Conservation (phyloP, 106 monocot genomes). For the Chionographis japonica region DNA sequence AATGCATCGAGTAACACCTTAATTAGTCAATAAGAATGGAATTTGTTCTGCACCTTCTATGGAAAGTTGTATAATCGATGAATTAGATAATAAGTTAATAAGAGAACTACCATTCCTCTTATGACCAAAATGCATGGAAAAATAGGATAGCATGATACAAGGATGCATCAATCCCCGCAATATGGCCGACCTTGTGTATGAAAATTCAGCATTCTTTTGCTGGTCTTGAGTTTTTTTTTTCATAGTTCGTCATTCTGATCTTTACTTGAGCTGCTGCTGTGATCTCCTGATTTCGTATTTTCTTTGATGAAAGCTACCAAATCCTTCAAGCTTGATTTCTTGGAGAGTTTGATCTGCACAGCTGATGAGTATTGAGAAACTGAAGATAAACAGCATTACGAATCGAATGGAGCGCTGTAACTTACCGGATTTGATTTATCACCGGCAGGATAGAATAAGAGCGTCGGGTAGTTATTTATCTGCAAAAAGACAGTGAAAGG, state of each 20-base stretch:
- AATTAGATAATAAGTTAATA: too few relatives aligned
- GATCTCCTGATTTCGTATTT: constrained; percentile 13
- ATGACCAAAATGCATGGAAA: too few relatives aligned
- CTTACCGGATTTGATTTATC: constrained; percentile 88
- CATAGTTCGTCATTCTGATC: constrained; percentile 45
- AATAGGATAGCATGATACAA: too few relatives aligned
- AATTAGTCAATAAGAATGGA: too few relatives aligned
- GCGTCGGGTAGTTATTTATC: constrained; percentile 69
- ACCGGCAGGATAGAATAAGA: constrained; percentile 72
- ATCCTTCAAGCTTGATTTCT: constrained; percentile 74
- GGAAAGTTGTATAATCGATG: too few relatives aligned
- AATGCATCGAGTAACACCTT: too few relatives aligned
- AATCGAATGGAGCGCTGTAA: not conserved
- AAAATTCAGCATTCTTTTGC: too few relatives aligned
- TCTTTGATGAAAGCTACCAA: constrained; percentile 52
- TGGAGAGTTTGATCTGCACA: constrained; percentile 77
- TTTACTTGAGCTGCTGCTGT: constrained; percentile 5
- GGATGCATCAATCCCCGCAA: too few relatives aligned
- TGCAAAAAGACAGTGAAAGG: constrained; percentile 25
- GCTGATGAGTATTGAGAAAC: not conserved
- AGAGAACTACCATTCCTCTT: too few relatives aligned
- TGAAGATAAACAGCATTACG: not conserved
- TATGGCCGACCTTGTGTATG: too few relatives aligned
- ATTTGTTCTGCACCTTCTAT: too few relatives aligned
- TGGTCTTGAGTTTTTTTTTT: not conserved